These are phyloP conservation scores for Posidonia oceanica DNA, from an alignment of 116 monocot species.

Conservation along the genomic window DNA sequence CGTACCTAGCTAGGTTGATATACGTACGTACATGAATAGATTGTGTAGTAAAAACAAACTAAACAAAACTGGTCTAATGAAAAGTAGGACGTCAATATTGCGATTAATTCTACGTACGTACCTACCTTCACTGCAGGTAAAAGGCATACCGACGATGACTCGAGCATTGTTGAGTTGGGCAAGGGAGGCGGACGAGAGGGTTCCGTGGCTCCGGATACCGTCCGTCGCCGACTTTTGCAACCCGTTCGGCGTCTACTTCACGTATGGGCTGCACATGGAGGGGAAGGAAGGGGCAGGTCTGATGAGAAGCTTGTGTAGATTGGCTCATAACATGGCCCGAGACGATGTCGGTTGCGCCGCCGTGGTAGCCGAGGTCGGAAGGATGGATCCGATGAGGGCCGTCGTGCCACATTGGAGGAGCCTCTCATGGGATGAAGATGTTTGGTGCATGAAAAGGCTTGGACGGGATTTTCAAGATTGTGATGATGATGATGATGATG, in stretches of 20 bases:
- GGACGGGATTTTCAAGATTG: neutral
- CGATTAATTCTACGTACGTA: too few species aligned
- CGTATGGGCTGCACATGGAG: constrained; percentile 36
- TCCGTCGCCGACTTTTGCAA: constrained; percentile 38
- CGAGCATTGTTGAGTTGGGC: constrained; percentile 7
- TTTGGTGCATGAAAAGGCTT: constrained; percentile 67
- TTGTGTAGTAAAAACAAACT: too few species aligned
- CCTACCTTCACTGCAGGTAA: constrained; percentile 7
- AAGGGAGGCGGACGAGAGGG: constrained; percentile 21
- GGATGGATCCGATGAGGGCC: constrained; percentile 20
- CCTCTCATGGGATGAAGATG: constrained; percentile 57
- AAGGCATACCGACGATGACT: constrained; percentile 10
- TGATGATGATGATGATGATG: too few species aligned
- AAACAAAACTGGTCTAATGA: too few species aligned
- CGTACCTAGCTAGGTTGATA: too few species aligned
- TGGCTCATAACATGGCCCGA: constrained; percentile 47
- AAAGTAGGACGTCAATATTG: too few species aligned
- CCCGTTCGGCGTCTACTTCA: constrained; percentile 45
- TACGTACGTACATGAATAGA: too few species aligned
- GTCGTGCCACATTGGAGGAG: constrained; percentile 41
- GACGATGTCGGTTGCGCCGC: constrained; percentile 31
- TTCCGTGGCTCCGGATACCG: constrained; percentile 46
- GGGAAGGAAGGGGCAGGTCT: constrained; percentile 24
- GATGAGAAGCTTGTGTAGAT: constrained; percentile 20
- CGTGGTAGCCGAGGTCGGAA: constrained; percentile 49